These are phyloP conservation scores for Grosmannia huntii DNA, from an alignment of 2,329 filamentous ascomycete species.

Conservation along the genomic window DNA sequence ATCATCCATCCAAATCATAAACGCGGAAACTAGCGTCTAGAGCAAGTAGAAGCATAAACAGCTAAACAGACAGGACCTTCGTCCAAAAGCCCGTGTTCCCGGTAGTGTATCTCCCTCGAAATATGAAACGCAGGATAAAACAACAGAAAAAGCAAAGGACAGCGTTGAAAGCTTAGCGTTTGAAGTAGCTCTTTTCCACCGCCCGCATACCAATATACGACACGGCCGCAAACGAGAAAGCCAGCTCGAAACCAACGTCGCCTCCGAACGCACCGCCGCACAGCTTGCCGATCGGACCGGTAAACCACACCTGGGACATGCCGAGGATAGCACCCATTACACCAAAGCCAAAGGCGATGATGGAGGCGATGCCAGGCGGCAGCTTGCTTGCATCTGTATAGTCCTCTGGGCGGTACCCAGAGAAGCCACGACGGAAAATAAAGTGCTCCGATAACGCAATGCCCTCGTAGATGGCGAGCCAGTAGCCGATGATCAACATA, in stretches of 20 bases:
- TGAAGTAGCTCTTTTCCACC: slow-evolving; percentile 27
- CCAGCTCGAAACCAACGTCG: slow-evolving; percentile 54
- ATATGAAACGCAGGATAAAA: not conserved
- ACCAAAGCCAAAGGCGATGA: slow-evolving; percentile 15
- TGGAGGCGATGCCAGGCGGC: slow-evolving; percentile 22
- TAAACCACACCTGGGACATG: slow-evolving; percentile 50
- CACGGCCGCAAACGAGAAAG: slow-evolving; percentile 28
- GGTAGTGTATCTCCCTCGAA: not conserved
- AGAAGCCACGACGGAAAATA: slow-evolving; percentile 32
- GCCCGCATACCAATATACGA: slow-evolving; percentile 38
- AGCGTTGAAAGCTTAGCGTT: slow-evolving; percentile 13
- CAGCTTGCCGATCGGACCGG: slow-evolving; percentile 43
- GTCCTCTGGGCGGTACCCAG: slow-evolving; percentile 28
- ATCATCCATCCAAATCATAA: not conserved
- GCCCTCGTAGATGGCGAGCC: slow-evolving; percentile 33
- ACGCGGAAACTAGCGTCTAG: not conserved
- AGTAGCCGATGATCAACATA: slow-evolving; percentile 25
- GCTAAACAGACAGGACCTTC: not conserved
- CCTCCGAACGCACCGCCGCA: slow-evolving; percentile 28
- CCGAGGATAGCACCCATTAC: slow-evolving; percentile 40
- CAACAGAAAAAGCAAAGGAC: not conserved
- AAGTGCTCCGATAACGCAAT: slow-evolving; percentile 21
- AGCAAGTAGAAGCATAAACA: not conserved
- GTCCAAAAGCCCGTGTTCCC: not conserved
- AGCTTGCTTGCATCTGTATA: slow-evolving; percentile 31